Evolutionary conservation across 2,329 filamentous ascomycete species (phyloP).

Genomic region (Claviceps monticola): DNA sequence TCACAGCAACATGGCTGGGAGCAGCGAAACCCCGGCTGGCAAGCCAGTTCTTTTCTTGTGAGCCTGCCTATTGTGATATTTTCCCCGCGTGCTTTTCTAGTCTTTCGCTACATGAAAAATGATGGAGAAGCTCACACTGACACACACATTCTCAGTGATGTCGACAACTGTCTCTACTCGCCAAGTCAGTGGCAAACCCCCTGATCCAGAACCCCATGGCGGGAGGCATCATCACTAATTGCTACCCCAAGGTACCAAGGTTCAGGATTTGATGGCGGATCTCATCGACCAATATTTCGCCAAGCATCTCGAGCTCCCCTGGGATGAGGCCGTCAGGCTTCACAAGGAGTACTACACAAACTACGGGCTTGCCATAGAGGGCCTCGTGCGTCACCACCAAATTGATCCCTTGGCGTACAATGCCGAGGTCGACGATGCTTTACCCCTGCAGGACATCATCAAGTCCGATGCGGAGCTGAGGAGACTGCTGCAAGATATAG

Average conservation of each 20-base stretch:
- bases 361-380: slow-evolving; percentile 95
- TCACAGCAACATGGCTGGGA: slow-evolving; percentile 13
- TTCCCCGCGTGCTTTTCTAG: neutral
- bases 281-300: slow-evolving; percentile 57
- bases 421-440: slow-evolving; percentile 80
- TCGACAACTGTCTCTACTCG: slow-evolving; percentile 94
- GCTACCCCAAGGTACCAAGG: slow-evolving; percentile 45
- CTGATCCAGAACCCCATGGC: neutral
- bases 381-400: slow-evolving; percentile 82
- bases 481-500: slow-evolving; percentile 65
- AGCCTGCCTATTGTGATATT: neutral
- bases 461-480: slow-evolving; percentile 64
- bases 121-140: neutral
- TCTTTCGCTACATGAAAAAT: neutral
- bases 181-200: slow-evolving; percentile 45
- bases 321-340: slow-evolving; percentile 69
- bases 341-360: slow-evolving; percentile 89
- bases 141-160: slow-evolving; percentile 53
- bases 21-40: slow-evolving; percentile 18
- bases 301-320: slow-evolving; percentile 57
- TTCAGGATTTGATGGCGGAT: slow-evolving; percentile 77
- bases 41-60: slow-evolving; percentile 33
- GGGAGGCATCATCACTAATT: slow-evolving; percentile 2
- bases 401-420: slow-evolving; percentile 96
- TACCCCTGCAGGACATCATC: slow-evolving; percentile 76